Evolutionary conservation across 2,329 filamentous ascomycete species (phyloP), one percentile per base, ranked within the genome.

Genomic region (Cladosporium sp.): DNA sequence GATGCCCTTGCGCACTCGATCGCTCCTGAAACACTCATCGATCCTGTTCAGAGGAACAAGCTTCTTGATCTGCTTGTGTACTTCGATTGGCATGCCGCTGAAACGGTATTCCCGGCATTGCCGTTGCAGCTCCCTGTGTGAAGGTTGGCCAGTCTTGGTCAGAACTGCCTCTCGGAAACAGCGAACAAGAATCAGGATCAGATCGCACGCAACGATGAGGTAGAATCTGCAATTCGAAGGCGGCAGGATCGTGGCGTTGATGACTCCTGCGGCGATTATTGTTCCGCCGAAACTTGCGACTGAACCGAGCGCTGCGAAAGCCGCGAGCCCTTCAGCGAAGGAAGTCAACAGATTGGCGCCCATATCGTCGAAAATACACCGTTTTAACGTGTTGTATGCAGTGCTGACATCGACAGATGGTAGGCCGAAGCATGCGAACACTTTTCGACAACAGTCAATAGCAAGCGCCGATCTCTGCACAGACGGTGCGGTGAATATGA

Each of bases 181-280:
- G 42, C 67, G 61, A 30, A 68, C 66, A 9, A 73, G 63, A 34
- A 71, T 70, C 15, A 73, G 62, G 36, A 70, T 72, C 57, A 73
- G 63, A 43, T 73, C 70, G 58, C 65, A 69, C 6, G 70, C 64
- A 63, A 70, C 69, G 47, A 70, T 70, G 42, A 73, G 65, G 59
- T 72, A 63, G 55, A 73, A 65, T 28, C 69, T 60, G 37, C 69
- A 68, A 12, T 69, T 70, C 9, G 69, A 63, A 19, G 70, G 70
- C 0, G 67, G 66, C 9, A 70, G 61, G 14, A 70, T 52, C 49
- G 65, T 50, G 47, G 62, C 54, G 51, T 64, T 59, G 37, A 68
- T 62, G 6, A 63, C 51, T 17, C 66, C 69, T 8, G 70, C 61
- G 30, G 64, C 60, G 9, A 65, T 55, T 40, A 66, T 69, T 30